Percentiles rank a stretch among this genome's conserved stretches.
phyloP scores from a whole-genome alignment of 2,329 filamentous ascomycete genomes.

The Blastomyces percursus region DNA sequence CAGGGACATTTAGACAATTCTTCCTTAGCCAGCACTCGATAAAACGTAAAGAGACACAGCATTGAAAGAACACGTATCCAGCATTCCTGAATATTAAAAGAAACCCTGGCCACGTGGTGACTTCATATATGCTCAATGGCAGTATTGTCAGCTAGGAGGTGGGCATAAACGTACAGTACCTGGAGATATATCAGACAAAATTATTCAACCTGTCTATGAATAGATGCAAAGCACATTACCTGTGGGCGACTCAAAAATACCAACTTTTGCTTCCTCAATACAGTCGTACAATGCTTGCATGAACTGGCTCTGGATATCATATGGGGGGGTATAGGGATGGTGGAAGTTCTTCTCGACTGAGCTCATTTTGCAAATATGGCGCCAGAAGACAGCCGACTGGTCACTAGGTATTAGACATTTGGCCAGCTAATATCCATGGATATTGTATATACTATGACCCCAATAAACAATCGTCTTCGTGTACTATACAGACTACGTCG shows the following conservation, averaged over 20 bases:
- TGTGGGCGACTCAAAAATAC: slow-evolving; percentile 88
- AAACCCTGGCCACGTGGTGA: not conserved
- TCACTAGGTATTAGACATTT: not conserved
- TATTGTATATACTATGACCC: not conserved
- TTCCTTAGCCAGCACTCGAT: not conserved
- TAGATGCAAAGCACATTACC: slow-evolving; percentile 43
- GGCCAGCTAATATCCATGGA: not conserved
- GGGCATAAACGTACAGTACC: slow-evolving; percentile 7
- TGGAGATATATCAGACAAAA: not conserved
- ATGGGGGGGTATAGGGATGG: slow-evolving; percentile 78
- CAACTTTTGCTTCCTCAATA: slow-evolving; percentile 67
- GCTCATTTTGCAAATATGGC: slow-evolving; percentile 21
- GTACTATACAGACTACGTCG: not conserved
- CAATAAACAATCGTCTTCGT: not conserved
- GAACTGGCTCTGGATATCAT: slow-evolving; percentile 76
- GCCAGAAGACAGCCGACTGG: not conserved
- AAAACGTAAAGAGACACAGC: not conserved
- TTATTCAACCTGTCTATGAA: not conserved
- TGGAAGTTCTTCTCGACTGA: slow-evolving; percentile 52
- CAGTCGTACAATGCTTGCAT: slow-evolving; percentile 75
- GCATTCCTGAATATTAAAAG: not conserved
- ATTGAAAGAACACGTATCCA: not conserved
- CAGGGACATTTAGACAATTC: not conserved
- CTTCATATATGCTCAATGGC: not conserved
- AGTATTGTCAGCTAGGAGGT: not conserved